Evolutionary conservation across 2,329 filamentous ascomycete species (phyloP).

Genomic region (Lachnellula occidentalis): DNA sequence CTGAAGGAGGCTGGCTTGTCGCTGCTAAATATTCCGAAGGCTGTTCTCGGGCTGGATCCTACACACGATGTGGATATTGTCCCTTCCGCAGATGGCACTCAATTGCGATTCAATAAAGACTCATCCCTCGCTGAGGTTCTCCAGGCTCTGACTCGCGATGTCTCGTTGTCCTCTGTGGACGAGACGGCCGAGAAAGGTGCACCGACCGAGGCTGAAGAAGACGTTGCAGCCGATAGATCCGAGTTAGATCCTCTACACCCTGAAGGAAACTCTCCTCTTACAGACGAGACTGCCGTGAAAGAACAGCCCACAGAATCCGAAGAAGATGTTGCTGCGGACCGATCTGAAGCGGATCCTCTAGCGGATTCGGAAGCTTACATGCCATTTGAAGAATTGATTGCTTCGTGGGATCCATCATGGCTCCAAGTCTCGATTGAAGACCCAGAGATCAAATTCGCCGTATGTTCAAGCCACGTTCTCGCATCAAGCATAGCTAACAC

Average conservation of each 20-base stretch:
- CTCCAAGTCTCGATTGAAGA: slow-evolving; percentile 52
- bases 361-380: slow-evolving; percentile 15
- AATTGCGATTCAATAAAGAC: slow-evolving; percentile 19
- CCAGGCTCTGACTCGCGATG: slow-evolving; percentile 5
- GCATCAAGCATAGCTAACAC: slow-evolving; percentile 9
- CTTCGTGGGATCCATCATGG: slow-evolving; percentile 51
- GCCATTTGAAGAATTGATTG: slow-evolving; percentile 29
- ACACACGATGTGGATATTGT: slow-evolving; percentile 25
- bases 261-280: slow-evolving; percentile 3
- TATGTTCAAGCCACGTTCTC: slow-evolving; percentile 40
- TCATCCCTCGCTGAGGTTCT: slow-evolving; percentile 14
- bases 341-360: slow-evolving; percentile 21
- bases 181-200: slow-evolving; percentile 16
- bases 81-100: slow-evolving; percentile 15
- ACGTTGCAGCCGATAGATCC: slow-evolving; percentile 26
- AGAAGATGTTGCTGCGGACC: slow-evolving; percentile 24
- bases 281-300: slow-evolving; percentile 17
- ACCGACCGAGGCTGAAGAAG: slow-evolving; percentile 26
- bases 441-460: slow-evolving; percentile 63
- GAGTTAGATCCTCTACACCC: slow-evolving; percentile 11
- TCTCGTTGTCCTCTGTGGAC: slow-evolving; percentile 16
- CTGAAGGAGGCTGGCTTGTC: slow-evolving; percentile 39
- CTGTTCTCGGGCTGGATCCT: slow-evolving; percentile 12
- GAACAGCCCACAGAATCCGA: slow-evolving; percentile 26
- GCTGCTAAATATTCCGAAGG: slow-evolving; percentile 16